phyloP scores from a whole-genome alignment of 2,329 filamentous ascomycete genomes.

The Ceratocystis variospora region DNA sequence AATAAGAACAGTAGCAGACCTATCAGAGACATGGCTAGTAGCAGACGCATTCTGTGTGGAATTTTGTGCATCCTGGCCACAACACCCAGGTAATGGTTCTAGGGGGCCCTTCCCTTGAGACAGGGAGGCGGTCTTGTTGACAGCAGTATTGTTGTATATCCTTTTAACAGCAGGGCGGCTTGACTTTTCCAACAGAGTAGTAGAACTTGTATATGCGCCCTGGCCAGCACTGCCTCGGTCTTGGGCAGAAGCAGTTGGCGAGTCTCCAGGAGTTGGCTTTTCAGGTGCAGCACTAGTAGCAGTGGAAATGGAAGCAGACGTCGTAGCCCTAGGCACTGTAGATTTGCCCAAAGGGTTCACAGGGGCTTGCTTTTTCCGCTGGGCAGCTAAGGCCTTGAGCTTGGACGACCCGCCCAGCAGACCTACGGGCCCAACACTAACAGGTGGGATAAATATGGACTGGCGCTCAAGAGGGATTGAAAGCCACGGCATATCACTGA shows the following conservation, averaged over 20 bases:
- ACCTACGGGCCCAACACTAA: constrained; percentile 37
- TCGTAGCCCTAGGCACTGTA: neutral
- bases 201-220: neutral
- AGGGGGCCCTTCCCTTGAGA: neutral
- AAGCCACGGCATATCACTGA: constrained; percentile 76
- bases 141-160: constrained; percentile 2
- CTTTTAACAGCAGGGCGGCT: neutral
- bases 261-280: constrained; percentile 7
- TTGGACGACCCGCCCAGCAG: constrained; percentile 79
- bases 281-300: constrained; percentile 3
- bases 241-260: neutral
- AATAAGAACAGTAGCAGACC: neutral
- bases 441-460: constrained; percentile 48
- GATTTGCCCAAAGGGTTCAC: neutral
- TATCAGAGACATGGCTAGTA: neutral
- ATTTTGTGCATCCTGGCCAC: neutral
- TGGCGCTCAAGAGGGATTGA: constrained; percentile 52
- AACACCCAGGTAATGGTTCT: neutral
- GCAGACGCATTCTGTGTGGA: neutral
- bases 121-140: neutral
- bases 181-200: neutral
- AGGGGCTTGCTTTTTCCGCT: constrained; percentile 62
- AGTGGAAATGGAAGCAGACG: neutral
- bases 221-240: neutral
- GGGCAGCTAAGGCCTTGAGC: constrained; percentile 75